Conservation (phyloP, 257 asterid genomes). For the Solanum pinnatisectum region DNA sequence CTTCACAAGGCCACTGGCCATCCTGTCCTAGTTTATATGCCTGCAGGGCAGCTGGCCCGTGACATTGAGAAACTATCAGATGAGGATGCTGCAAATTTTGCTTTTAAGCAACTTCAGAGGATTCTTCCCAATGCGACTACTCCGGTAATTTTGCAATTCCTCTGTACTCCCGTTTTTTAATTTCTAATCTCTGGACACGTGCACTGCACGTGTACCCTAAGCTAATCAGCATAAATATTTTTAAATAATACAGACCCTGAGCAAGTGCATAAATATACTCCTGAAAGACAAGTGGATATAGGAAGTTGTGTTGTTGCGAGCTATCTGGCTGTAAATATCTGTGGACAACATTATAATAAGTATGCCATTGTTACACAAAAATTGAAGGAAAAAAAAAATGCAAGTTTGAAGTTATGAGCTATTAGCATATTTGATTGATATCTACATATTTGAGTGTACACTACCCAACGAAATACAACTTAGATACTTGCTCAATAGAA, state of each 20-base stretch:
- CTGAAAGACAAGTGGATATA: too few relatives aligned
- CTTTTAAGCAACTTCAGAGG: constrained; percentile 60
- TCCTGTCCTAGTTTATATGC: constrained; percentile 93
- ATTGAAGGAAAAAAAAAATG: neutral
- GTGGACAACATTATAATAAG: neutral
- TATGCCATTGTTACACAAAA: neutral
- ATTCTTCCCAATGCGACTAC: constrained; percentile 76
- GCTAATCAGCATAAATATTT: neutral
- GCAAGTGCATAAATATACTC: too few relatives aligned
- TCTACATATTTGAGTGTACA: neutral
- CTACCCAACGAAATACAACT: neutral
- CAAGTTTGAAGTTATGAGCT: neutral
- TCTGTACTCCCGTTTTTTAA: neutral
- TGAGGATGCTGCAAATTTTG: constrained; percentile 82
- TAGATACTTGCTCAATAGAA: neutral
- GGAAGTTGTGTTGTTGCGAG: too few relatives aligned
- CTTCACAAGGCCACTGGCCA: constrained; percentile 97
- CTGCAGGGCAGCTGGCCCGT: constrained; percentile 87
- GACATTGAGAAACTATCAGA: constrained; percentile 84
- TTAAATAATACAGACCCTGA: neutral
- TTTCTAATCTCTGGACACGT: neutral
- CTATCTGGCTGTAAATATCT: too few relatives aligned
- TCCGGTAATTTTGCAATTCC: constrained; percentile 46
- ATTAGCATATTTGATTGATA: neutral
- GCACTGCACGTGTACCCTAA: neutral